Conservation (phyloP, 2,329 filamentous ascomycete species). For the Seiridium cupressi region DNA sequence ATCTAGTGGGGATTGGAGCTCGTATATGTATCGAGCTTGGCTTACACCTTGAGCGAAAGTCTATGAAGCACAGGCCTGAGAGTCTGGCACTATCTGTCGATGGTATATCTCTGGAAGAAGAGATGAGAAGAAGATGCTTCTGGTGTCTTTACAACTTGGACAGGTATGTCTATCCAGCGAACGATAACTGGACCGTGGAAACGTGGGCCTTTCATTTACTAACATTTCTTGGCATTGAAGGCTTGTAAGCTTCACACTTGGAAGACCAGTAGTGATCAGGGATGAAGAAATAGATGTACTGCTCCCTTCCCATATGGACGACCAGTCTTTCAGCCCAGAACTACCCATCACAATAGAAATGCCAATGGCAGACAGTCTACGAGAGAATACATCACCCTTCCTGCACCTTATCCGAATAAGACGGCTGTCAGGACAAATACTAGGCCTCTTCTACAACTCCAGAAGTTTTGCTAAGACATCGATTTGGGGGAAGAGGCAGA, state of each 20-base stretch:
- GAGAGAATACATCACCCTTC: neutral
- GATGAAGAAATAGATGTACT: neutral
- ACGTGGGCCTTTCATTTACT: neutral
- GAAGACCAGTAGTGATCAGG: neutral
- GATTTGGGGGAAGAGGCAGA: neutral
- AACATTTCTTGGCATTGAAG: neutral
- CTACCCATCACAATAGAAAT: neutral
- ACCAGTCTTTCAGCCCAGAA: neutral
- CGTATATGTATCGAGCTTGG: slow-evolving; percentile 2
- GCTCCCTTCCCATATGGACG: neutral
- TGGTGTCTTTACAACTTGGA: slow-evolving; percentile 2
- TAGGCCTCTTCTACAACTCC: neutral
- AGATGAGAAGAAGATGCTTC: slow-evolving; percentile 1
- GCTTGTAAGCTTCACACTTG: neutral
- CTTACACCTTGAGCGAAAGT: neutral
- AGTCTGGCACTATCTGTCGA: neutral
- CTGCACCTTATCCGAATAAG: neutral
- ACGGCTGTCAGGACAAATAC: neutral
- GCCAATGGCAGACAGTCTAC: neutral
- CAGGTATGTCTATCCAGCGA: neutral
- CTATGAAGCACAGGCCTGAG: neutral
- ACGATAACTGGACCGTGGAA: neutral
- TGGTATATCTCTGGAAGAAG: neutral
- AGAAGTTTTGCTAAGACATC: neutral
- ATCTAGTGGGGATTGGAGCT: neutral